These are phyloP conservation scores for Scopulariopsis brevicaulis DNA, from an alignment of 2,329 filamentous ascomycete species.

Conservation along the genomic window DNA sequence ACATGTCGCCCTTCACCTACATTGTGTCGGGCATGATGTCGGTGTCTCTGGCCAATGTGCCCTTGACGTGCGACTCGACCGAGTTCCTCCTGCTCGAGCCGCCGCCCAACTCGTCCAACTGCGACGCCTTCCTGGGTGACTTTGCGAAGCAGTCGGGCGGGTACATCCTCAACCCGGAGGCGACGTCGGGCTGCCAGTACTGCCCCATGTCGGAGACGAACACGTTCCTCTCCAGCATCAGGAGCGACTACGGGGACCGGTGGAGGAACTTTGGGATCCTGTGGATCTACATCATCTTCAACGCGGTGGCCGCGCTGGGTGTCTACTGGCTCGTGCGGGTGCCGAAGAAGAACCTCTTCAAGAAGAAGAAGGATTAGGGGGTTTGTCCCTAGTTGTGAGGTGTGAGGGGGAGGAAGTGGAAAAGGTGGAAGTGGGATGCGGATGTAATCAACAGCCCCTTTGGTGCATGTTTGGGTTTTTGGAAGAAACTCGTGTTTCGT, in stretches of 20 bases:
- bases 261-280: slow-evolving; percentile 61
- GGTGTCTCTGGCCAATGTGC: slow-evolving; percentile 55
- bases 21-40: slow-evolving; percentile 62
- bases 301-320: slow-evolving; percentile 39
- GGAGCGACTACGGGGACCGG: slow-evolving; percentile 41
- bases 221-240: slow-evolving; percentile 32
- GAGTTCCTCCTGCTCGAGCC: slow-evolving; percentile 62
- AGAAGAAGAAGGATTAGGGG: slow-evolving; percentile 18
- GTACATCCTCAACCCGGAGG: slow-evolving; percentile 34
- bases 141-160: slow-evolving; percentile 41
- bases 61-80: slow-evolving; percentile 54
- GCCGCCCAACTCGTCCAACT: slow-evolving; percentile 39
- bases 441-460: no score
- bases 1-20: slow-evolving; percentile 74
- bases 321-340: slow-evolving; percentile 44
- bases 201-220: slow-evolving; percentile 42
- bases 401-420: no score
- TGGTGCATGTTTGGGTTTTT: no score
- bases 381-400: neutral
- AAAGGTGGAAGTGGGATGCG: no score
- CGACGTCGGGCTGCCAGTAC: slow-evolving; percentile 41
- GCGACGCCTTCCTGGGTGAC: slow-evolving; percentile 41
- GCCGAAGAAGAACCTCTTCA: slow-evolving; percentile 22
- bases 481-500: no score
- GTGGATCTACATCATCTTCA: slow-evolving; percentile 48